These are phyloP conservation scores for Volutella citrinella DNA, from an alignment of 2,329 filamentous ascomycete species.

Conservation along the genomic window DNA sequence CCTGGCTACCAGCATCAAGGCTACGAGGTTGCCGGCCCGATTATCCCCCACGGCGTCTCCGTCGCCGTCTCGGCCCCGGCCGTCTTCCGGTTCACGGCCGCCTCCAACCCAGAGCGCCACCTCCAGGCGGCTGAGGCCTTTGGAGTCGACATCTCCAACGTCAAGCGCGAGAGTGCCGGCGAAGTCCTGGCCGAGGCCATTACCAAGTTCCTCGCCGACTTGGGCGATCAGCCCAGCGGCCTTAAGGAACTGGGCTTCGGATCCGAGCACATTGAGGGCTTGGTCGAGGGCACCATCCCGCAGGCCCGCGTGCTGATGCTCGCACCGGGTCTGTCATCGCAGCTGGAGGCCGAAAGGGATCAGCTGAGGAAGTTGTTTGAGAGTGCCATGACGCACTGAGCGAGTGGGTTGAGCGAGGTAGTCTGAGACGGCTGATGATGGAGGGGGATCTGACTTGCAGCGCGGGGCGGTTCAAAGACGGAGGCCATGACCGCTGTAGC, in stretches of 20 bases:
- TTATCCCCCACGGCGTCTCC: slow-evolving; percentile 94
- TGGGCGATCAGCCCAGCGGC: slow-evolving; percentile 89
- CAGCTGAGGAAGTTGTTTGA: slow-evolving; percentile 71
- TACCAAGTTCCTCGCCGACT: slow-evolving; percentile 70
- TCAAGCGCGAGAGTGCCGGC: slow-evolving; percentile 85
- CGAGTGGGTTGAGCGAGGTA: not conserved
- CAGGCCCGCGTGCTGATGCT: slow-evolving; percentile 89
- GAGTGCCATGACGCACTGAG: slow-evolving; percentile 43
- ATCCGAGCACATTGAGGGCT: slow-evolving; percentile 67
- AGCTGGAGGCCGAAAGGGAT: slow-evolving; percentile 67
- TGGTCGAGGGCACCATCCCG: slow-evolving; percentile 94
- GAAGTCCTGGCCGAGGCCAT: slow-evolving; percentile 84
- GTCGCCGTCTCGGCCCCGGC: slow-evolving; percentile 92
- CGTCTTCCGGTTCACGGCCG: slow-evolving; percentile 88
- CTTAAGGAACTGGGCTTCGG: slow-evolving; percentile 81
- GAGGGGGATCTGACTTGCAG: too few species aligned
- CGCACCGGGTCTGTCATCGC: slow-evolving; percentile 74
- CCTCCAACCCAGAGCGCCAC: slow-evolving; percentile 91
- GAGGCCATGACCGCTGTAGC: too few species aligned
- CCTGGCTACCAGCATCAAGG: slow-evolving; percentile 82
- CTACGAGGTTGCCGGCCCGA: slow-evolving; percentile 71
- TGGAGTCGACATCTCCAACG: slow-evolving; percentile 82
- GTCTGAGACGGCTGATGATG: too few species aligned
- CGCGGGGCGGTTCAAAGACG: too few species aligned
- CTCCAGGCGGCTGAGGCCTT: slow-evolving; percentile 86